A percentile compares a stretch with the other conserved stretches of the same genome.
These are phyloP conservation scores for Coccomyxa sp. DNA, from an alignment of 139 green algal genomes.

Conservation along the genomic window DNA sequence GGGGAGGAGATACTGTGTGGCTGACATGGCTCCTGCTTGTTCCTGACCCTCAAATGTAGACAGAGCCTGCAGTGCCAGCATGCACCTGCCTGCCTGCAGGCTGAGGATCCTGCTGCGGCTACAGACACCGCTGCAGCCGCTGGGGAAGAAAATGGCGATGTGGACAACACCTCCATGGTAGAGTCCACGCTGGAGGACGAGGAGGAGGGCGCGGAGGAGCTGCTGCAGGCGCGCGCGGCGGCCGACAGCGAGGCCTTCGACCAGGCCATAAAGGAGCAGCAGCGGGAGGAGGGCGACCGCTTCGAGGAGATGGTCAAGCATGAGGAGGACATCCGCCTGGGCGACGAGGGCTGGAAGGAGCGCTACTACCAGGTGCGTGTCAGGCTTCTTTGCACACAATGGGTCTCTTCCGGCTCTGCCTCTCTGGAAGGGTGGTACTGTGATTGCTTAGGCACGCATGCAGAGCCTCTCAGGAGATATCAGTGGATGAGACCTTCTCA, in stretches of 20 bases:
- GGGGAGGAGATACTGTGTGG: background rate
- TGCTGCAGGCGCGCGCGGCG: constrained; percentile 10
- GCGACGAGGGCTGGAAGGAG: constrained; percentile 87
- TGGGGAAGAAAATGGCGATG: background rate
- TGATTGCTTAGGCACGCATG: no score
- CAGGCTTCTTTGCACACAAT: background rate
- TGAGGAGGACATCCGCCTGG: constrained; percentile 76
- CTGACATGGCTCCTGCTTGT: no score
- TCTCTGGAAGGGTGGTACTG: background rate
- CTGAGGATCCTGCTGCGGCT: background rate
- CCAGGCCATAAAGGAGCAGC: constrained; percentile 46
- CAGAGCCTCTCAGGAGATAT: no score
- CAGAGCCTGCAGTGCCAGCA: no score
- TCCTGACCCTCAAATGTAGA: background rate
- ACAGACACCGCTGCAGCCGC: background rate
- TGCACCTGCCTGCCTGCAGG: no score
- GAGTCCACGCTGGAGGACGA: background rate
- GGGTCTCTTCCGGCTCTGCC: background rate
- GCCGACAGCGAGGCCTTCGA: constrained; percentile 51
- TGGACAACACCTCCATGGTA: background rate
- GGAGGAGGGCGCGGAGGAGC: background rate
- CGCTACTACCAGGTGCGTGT: constrained; percentile 74
- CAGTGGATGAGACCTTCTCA: no score
- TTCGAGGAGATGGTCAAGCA: constrained; percentile 84
- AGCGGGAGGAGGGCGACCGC: constrained; percentile 72